phyloP scores from a whole-genome alignment of 177 flowering plant genomes.

The Vitis hybrid region DNA sequence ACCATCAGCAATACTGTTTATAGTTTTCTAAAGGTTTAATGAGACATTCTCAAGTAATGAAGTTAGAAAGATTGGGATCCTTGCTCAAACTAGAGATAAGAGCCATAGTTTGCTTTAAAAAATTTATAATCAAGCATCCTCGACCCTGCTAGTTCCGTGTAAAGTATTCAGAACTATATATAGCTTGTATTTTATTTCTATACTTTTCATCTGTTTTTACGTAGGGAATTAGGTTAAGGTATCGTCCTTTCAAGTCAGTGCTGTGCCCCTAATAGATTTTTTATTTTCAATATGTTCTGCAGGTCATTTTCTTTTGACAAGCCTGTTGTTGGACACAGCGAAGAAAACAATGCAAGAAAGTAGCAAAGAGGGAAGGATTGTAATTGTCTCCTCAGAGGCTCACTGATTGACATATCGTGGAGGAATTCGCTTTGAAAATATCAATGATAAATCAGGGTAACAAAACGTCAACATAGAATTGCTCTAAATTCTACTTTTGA shows the following conservation, averaged over 20 bases:
- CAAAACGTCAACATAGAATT: too few species aligned
- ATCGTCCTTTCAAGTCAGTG: background rate
- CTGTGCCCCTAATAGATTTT: background rate
- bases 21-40: too few species aligned
- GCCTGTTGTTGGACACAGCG: slow-evolving; percentile 39
- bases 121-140: too few species aligned
- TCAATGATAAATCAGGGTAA: slow-evolving; percentile 24
- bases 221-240: background rate
- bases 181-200: too few species aligned
- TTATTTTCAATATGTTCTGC: background rate
- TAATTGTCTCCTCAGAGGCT: slow-evolving; percentile 32
- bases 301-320: slow-evolving; percentile 50
- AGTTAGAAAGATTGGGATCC: too few species aligned
- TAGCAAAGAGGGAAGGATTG: slow-evolving; percentile 36
- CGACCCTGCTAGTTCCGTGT: too few species aligned
- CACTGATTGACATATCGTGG: slow-evolving; percentile 27
- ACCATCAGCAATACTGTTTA: too few species aligned
- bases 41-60: too few species aligned
- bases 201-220: background rate
- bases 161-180: too few species aligned
- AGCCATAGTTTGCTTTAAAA: too few species aligned
- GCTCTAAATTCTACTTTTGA: too few species aligned
- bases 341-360: slow-evolving; percentile 32
- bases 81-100: too few species aligned
- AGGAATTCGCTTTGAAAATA: slow-evolving; percentile 31